Evolutionary conservation across 805 yeast genomes (phyloP).

Genomic region (Candida adriatica): DNA sequence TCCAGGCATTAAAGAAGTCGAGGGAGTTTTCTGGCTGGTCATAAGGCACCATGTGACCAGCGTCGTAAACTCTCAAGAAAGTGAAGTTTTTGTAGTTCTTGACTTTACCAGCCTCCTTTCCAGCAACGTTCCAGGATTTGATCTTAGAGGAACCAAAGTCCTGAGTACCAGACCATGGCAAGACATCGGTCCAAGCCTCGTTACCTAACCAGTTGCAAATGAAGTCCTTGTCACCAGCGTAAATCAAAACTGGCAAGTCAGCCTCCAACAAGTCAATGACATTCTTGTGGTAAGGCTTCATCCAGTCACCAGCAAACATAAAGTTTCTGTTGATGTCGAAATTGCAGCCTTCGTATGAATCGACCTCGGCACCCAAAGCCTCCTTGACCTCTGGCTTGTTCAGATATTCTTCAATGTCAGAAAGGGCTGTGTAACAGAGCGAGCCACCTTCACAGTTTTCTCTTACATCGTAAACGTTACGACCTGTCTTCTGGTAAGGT

Average conservation of each 20-base stretch:
- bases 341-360: conserved; percentile 67
- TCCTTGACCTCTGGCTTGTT: conserved; percentile 69
- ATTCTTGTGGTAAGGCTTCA: conserved; percentile 78
- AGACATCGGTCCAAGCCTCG: conserved; percentile 72
- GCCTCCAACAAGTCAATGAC: conserved; percentile 66
- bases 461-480: conserved; percentile 88
- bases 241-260: conserved; percentile 75
- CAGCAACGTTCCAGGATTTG: conserved; percentile 41
- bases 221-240: conserved; percentile 95
- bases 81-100: conserved; percentile 66
- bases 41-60: conserved; percentile 95
- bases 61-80: conserved; percentile 77
- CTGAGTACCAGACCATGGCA: conserved; percentile 59
- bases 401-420: conserved; percentile 70
- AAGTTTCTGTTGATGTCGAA: conserved; percentile 74
- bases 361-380: conserved; percentile 89
- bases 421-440: conserved; percentile 75
- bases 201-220: conserved; percentile 97
- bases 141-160: conserved; percentile 42
- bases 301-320: conserved; percentile 83
- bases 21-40: conserved; percentile 77
- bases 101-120: conserved; percentile 57
- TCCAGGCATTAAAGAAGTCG: conserved; percentile 84
- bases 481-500: conserved; percentile 79
- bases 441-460: conserved; percentile 62